Base-by-base conservation (phyloP, 495 filamentous ascomycete species). In the Delitschia confertaspora region DNA sequence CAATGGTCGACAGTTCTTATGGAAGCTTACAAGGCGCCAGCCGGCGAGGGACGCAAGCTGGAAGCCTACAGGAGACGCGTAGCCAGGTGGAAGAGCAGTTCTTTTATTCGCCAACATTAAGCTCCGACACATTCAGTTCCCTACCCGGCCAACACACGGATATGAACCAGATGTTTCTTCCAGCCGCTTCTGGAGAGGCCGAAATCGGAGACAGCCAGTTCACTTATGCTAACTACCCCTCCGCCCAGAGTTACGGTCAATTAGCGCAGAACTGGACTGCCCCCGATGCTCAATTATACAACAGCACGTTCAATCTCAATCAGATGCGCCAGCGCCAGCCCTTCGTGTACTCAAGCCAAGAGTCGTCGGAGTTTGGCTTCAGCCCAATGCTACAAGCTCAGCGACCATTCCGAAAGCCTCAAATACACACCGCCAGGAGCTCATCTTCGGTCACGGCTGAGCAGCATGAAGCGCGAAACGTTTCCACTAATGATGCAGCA, bases 71-170 rank as follows among this genome's bases (percentile, higher is more conserved):
- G 31, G 53, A 56, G 9, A 30, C 22, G 18, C 22, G 33, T 25
- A 45, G 35, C 6, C 38, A 26, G 2, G 38, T 57, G 45, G 34
- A 22, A 31, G 49, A 32, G 14, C 39, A 51, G 20, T 52, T 49
- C 40, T 13, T 41, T 4, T 65, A 59, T 31, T 71, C 56, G 25
- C 68, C 68, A 7, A 64, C 55, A 20, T 60, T 67, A n/a, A 62
- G 60, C 18, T 60, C 67, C 19, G 64, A 62, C 1, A 70, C 38
- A 32, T 43, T 33, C 14, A 39, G 13, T 30, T 27, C 32, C 9
- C 51, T 56, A 27, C 25, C 25, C 10, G 53, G 43, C 8, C 34
- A 34, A 9, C 46, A 42, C 7, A 22, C 26, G 17, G 46, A 55
- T 16, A 36, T 55, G 45, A 31, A 33, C 33, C 46, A 42, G 7